Evolutionary conservation across 306 rosid species (phyloP).

Genomic region (Fragaria ananassa): DNA sequence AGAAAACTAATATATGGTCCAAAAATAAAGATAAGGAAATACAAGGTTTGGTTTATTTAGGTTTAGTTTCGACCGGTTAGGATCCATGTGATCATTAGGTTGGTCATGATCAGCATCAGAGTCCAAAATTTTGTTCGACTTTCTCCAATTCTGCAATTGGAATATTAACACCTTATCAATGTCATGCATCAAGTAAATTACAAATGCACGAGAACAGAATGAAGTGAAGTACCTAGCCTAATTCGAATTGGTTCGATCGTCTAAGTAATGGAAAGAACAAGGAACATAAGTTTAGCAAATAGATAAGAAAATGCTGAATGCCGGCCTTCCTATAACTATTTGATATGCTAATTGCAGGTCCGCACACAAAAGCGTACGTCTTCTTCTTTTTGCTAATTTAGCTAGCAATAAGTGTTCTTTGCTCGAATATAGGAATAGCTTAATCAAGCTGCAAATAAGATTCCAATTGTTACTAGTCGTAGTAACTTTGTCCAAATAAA

Average conservation of each 20-base stretch:
- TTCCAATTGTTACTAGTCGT: neutral
- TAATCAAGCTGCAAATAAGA: neutral
- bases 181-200: neutral
- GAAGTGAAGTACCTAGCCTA: neutral
- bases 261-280: constrained; percentile 11
- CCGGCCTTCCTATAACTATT: neutral
- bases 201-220: constrained; percentile 7
- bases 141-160: neutral
- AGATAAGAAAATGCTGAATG: neutral
- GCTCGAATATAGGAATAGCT: neutral
- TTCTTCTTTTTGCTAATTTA: neutral
- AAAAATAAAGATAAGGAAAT: neutral
- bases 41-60: neutral
- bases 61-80: neutral
- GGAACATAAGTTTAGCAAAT: neutral
- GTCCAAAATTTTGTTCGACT: neutral
- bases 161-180: neutral
- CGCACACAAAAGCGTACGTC: neutral
- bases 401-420: neutral
- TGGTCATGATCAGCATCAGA: neutral
- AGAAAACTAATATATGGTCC: neutral
- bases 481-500: neutral
- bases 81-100: constrained; percentile 1
- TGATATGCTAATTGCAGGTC: neutral
- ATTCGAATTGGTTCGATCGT: constrained; percentile 3